A percentile compares a stretch with the other conserved stretches of the same genome.
These are phyloP conservation scores for Apophysomyces variabilis DNA, from an alignment of 371 early-diverging fungal genomes.

Conservation along the genomic window DNA sequence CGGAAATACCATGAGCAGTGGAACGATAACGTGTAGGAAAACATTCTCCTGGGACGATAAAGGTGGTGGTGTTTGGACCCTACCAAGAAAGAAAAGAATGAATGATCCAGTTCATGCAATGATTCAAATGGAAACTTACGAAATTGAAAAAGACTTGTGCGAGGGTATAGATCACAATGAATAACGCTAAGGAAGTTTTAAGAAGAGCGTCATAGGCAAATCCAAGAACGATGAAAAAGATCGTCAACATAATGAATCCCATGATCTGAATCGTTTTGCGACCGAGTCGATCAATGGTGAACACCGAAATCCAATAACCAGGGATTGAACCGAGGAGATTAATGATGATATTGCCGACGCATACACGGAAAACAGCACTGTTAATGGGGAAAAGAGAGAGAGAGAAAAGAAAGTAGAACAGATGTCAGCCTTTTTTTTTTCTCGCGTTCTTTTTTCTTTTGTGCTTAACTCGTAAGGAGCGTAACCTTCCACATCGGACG, in stretches of 20 bases:
- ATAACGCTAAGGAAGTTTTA: constrained; percentile 56
- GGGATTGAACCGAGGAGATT: constrained; percentile 84
- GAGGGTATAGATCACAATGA: constrained; percentile 75
- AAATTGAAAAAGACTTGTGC: constrained; percentile 91
- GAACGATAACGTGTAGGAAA: constrained; percentile 89
- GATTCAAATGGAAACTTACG: constrained; percentile 47
- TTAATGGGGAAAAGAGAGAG: constrained; percentile 15
- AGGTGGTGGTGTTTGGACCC: constrained; percentile 83
- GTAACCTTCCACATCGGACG: too few species aligned
- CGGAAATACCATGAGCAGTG: constrained; percentile 89
- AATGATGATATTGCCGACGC: constrained; percentile 81
- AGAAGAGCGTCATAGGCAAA: constrained; percentile 55
- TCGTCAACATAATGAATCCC: constrained; percentile 62
- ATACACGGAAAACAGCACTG: constrained; percentile 52
- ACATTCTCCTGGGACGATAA: constrained; percentile 84
- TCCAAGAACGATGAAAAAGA: constrained; percentile 50
- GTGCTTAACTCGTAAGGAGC: constrained; percentile 34
- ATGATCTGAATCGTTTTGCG: constrained; percentile 83
- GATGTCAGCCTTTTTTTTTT: too few species aligned
- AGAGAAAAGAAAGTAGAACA: too few species aligned
- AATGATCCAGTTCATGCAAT: background rate
- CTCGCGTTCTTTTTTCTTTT: background rate
- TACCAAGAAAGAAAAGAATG: background rate
- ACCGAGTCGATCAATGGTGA: constrained; percentile 81
- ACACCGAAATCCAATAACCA: constrained; percentile 86